These are phyloP conservation scores for Nothophoma quercina DNA, from an alignment of 2,329 filamentous ascomycete species.

Conservation along the genomic window DNA sequence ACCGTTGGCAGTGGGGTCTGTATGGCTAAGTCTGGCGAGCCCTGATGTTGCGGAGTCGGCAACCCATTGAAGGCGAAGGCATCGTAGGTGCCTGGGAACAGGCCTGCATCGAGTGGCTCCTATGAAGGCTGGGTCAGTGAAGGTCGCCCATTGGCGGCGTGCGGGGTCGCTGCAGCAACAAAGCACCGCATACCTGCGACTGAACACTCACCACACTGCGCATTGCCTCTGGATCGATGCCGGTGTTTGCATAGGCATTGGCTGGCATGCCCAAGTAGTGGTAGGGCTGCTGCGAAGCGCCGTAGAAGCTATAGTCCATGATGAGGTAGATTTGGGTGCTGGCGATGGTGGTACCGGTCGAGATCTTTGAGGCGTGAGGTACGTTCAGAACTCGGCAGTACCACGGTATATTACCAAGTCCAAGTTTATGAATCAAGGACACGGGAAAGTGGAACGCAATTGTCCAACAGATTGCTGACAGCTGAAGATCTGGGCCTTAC, in stretches of 20 bases:
- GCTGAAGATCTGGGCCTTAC: conserved; percentile 27
- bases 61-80: conserved; percentile 39
- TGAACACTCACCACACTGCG: conserved; percentile 43
- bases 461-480: conserved; percentile 8
- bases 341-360: conserved; percentile 4
- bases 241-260: conserved; percentile 38
- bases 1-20: conserved; percentile 42
- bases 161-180: conserved; percentile 12
- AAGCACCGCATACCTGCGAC: neutral
- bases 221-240: conserved; percentile 50
- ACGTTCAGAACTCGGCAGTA: conserved; percentile 9
- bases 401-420: conserved; percentile 3
- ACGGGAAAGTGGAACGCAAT: neutral
- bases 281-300: conserved; percentile 55
- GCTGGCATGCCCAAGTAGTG: conserved; percentile 57
- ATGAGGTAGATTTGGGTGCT: conserved; percentile 8
- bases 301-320: conserved; percentile 68
- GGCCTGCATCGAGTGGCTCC: conserved; percentile 55
- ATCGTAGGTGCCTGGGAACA: conserved; percentile 39
- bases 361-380: neutral
- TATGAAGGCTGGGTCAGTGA: conserved; percentile 41
- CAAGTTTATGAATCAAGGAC: neutral
- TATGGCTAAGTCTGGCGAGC: conserved; percentile 41
- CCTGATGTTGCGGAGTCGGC: conserved; percentile 36
- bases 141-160: conserved; percentile 10